These are phyloP conservation scores for Acacia acuminata DNA, from an alignment of 306 rosid genomes.

Conservation along the genomic window DNA sequence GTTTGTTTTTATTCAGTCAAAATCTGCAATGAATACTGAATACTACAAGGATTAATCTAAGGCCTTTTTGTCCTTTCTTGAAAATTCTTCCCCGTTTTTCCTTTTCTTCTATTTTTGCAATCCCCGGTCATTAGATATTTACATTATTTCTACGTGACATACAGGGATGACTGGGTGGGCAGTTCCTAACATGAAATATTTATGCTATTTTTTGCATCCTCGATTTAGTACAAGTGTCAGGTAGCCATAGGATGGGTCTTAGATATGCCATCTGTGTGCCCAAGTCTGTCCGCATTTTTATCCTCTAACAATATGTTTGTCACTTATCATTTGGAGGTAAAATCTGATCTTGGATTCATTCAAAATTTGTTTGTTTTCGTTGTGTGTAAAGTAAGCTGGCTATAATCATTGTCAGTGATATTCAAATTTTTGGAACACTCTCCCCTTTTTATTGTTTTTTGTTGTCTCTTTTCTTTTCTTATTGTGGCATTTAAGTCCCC, in stretches of 20 bases:
- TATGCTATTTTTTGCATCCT: background rate
- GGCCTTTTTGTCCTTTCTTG: background rate
- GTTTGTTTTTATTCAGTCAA: background rate
- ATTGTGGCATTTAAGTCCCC: background rate
- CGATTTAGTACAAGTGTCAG: background rate
- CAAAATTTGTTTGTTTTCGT: background rate
- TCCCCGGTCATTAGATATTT: background rate
- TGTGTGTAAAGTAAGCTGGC: conserved; percentile 6
- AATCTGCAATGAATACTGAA: background rate
- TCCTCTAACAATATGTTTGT: background rate
- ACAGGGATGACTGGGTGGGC: background rate
- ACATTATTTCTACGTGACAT: background rate
- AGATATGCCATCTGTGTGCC: background rate
- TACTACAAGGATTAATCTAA: conserved; percentile 10
- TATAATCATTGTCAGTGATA: background rate
- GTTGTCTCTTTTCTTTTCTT: background rate
- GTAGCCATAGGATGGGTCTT: conserved; percentile 9
- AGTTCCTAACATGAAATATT: background rate
- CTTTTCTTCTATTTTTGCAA: background rate
- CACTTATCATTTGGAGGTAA: background rate
- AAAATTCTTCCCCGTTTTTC: background rate
- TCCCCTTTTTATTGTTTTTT: background rate
- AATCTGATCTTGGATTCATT: conserved; percentile 4
- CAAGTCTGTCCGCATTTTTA: background rate
- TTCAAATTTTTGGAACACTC: background rate